Base-by-base conservation (phyloP, 2,329 filamentous ascomycete genomes). In the Venturia pyrina region DNA sequence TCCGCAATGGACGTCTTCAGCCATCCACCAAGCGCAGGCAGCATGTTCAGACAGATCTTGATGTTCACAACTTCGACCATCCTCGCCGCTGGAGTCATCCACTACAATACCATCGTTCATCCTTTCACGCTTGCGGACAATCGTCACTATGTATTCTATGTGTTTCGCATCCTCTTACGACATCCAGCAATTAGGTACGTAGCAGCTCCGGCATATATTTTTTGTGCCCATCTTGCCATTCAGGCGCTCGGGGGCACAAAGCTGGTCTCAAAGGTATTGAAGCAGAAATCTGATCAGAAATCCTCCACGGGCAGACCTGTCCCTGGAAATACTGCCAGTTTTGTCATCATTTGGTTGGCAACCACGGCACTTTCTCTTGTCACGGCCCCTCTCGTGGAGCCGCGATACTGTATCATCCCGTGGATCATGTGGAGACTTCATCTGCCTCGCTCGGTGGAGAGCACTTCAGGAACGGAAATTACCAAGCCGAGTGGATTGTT, bases 91-190 rank as follows among this genome's bases (percentile, higher is more conserved):
- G 71, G 74, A 7, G 76, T 82, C 2, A 86, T 97, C 32, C 84
- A 85, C 68, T 89, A 85, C 81, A 98, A 97, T 81, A 99, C 95
- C 43, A 89, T 96, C 68, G 85, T 98, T 56, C 95, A 99, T 73
- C 93, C 95, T 0, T 99, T 98, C 74, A 96, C 93, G 0, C 83
- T 98, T 0, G 95, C 95, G 43, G 95, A 99, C 76, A 99, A 99
- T 76, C 83, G 95, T 2, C 95, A 99, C 75, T 99, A 96, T 79
- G 89, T 96, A 75, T 99, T 99, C 76, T 99, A 99, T 78, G 81
- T 96, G 67, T 99, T 99, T 80, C 87, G 92, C 1, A 87, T 89
- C 6, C 87, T 98, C 46, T 83, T 89, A 2, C 82, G 82, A 6
- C 84, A 90, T 53, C 79, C 81, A 1, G 76, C 80, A 21, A 77